Evolutionary conservation across 805 yeast species (phyloP), one percentile per base, ranked within the genome.

Genomic region (Pichia rugopelliculosa): DNA sequence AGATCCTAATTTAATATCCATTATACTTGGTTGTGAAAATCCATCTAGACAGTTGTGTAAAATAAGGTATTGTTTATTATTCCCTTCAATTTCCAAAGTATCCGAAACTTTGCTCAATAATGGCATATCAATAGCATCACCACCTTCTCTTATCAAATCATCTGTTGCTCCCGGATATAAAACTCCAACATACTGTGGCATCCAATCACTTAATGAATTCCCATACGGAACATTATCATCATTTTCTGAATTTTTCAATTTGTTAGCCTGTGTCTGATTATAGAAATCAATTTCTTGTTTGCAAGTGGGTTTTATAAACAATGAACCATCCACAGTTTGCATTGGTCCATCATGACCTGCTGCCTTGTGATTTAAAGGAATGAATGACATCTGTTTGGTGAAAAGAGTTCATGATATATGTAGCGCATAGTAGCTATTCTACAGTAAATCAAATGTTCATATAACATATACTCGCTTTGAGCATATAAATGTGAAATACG

Each of bases 341-440:
- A 87, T 56, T 3, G 84, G 76, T 0, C 96, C 98, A 6, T 74
- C 86, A 59, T 91, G 99, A 6, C 99, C 99, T 0, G 97, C 98
- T 3, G 93, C 98, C 65, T 81, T 84, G 59, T 85, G 87, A 57
- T 68, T 54, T 59, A 70, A 47, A 60, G 72, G 62, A 65, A 64
- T 48, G 33, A 60, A 50, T 10, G 59, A 41, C 63, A 59, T 61
- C n/a, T 6, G 30, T 21, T 30, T 23, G 3, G 36, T n/a, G 22
- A n/a, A 13, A n/a, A 30, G 34, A n/a, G n/a, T n/a, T n/a, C n/a
- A n/a, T n/a, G n/a, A n/a, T n/a, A n/a, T n/a, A n/a, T n/a, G n/a
- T n/a, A n/a, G n/a, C n/a, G n/a, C n/a, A n/a, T n/a, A n/a, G n/a
- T n/a, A n/a, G n/a, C n/a, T n/a, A n/a, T n/a, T n/a, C n/a, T n/a